phyloP scores from a whole-genome alignment of 2,329 filamentous ascomycete genomes.

The Didymellaceae sp. region DNA sequence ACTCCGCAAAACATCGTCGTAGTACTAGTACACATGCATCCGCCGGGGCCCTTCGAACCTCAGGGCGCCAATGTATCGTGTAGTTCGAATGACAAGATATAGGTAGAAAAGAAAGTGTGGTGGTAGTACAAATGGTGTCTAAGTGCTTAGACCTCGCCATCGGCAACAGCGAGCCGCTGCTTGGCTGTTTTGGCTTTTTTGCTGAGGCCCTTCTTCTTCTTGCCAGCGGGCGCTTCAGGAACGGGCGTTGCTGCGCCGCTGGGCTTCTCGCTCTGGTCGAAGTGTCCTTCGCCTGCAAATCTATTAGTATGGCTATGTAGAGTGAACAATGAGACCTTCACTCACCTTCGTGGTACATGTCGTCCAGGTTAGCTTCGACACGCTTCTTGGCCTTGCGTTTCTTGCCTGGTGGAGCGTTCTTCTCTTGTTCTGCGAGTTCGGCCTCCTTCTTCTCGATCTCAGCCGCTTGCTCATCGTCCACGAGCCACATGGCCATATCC shows the following conservation, averaged over 20 bases:
- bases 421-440: conserved; percentile 74
- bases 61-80: background rate
- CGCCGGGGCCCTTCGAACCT: background rate
- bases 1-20: background rate
- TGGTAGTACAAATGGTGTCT: conserved; percentile 4
- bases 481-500: conserved; percentile 98
- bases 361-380: conserved; percentile 75
- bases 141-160: conserved; percentile 48
- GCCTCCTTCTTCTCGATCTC: conserved; percentile 92
- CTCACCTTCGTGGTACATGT: conserved; percentile 99
- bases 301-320: conserved; percentile 32
- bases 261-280: conserved; percentile 85
- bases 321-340: background rate
- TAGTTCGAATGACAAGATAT: background rate
- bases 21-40: conserved; percentile 14
- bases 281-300: conserved; percentile 84
- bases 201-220: conserved; percentile 56
- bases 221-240: conserved; percentile 49
- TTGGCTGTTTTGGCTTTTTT: conserved; percentile 61
- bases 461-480: conserved; percentile 94
- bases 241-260: conserved; percentile 87
- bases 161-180: conserved; percentile 57
- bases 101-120: conserved; percentile 3
- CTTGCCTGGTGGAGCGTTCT: conserved; percentile 48
- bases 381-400: conserved; percentile 68